Evolutionary conservation across 1,284 basidiomycete species (phyloP), one percentile per base, ranked within the genome.

Genomic region (Marasmius sp.): DNA sequence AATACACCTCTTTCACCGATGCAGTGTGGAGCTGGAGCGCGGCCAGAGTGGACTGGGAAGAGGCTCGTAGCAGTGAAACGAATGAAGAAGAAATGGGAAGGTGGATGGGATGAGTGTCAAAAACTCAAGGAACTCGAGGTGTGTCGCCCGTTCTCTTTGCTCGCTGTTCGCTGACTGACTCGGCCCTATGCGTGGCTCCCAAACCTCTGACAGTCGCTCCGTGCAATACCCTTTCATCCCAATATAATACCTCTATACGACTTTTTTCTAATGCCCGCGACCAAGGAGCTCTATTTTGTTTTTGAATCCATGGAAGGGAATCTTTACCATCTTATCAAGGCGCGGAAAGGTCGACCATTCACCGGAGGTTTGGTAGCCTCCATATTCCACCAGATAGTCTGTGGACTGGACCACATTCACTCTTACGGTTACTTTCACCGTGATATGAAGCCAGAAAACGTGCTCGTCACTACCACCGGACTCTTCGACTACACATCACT

Each of bases 221-320:
- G 94, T 60, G 87, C 88, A 64, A 98, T 99, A 71, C 91, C 96
- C 37, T 91, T 92, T 73, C 97, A 99, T 77, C 93, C 93, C 47
- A 96, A 97, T 76, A 95, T 98, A 79, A 98, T 99, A 74, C 96
- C 97, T 58, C 85, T 99, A 65, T 99, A 99, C 82, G 97, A 99
- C 77, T 97, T 95, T 70, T 99, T 98, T 79, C 91, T 98, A 68
- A 88, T 96, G 53, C 96, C 96, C 1, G 85, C 88, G 65, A 88
- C 94, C 59, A 94, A 93, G 75, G 95, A 99, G 78, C 92, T 99
- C 68, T 98, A 98, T 78, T 98, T 99, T 73, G 97, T 99, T 57
- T 99, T 99, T 76, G 97, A 99, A 79, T 96, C 95, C 74, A 99
- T 99, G 97, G 97, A 99, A 77, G 97, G 97, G 69, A 99, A 99